These are phyloP conservation scores for Sporothrix dimorphospora DNA, from an alignment of 2,329 filamentous ascomycete genomes.

Conservation along the genomic window DNA sequence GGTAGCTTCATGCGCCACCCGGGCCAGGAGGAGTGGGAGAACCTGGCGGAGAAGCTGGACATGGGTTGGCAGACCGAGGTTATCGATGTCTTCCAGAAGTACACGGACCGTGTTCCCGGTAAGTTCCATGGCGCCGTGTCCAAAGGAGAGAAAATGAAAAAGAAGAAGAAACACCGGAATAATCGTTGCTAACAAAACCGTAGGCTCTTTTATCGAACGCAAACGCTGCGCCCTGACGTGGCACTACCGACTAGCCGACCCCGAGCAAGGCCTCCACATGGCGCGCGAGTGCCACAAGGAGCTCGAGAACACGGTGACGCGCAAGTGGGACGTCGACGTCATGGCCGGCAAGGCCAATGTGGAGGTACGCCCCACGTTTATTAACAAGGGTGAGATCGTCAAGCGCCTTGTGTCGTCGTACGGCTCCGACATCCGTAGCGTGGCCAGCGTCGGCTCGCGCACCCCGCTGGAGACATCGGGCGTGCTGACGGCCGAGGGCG, in stretches of 20 bases:
- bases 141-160: too few species aligned
- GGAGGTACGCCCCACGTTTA: slow-evolving; percentile 92
- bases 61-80: slow-evolving; percentile 94
- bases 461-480: slow-evolving; percentile 30
- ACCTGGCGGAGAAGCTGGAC: slow-evolving; percentile 80
- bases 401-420: slow-evolving; percentile 80
- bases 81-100: slow-evolving; percentile 80
- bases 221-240: slow-evolving; percentile 95
- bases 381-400: slow-evolving; percentile 97
- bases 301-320: slow-evolving; percentile 74
- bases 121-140: slow-evolving; percentile 44
- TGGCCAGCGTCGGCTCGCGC: slow-evolving; percentile 35
- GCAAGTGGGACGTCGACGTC: slow-evolving; percentile 88
- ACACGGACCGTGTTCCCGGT: slow-evolving; percentile 85
- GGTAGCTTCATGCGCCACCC: slow-evolving; percentile 92
- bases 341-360: slow-evolving; percentile 97
- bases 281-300: slow-evolving; percentile 80
- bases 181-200: not conserved
- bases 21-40: slow-evolving; percentile 77
- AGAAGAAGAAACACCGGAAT: too few species aligned
- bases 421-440: slow-evolving; percentile 48
- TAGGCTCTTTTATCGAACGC: slow-evolving; percentile 89
- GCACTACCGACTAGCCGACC: slow-evolving; percentile 93
- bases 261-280: slow-evolving; percentile 79
- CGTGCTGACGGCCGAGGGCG: not conserved